Evolutionary conservation across 257 asterid genomes (phyloP), one percentile per base, ranked within the genome.

Genomic region (Avicennia marina): DNA sequence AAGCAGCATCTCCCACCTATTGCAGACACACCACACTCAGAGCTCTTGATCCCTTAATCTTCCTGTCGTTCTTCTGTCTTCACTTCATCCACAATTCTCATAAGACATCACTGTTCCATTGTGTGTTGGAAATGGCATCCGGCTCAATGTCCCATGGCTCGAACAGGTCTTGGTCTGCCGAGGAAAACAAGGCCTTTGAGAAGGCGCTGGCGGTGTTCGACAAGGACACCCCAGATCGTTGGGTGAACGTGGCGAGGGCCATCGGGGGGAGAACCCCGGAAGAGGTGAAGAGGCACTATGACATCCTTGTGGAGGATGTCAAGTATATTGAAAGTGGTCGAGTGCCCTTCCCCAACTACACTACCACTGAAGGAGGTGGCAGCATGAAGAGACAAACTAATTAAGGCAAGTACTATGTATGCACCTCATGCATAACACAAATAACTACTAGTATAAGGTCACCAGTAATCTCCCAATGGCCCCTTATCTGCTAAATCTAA

Each of bases 241-340:
- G 90, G 90, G 53, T 47, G 36, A 79, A 82, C 11, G 84, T 82
- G 24, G 90, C 90, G 17, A 19, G 74, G 62, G 90, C 89, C 3
- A 62, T 90, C 0, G 97, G 90, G 0, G 90, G 88, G 0, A 72
- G 89, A 39, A 84, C 94, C 0, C 68, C 86, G 0, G 94, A 82
- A 4, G 96, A 87, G 51, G 96, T 90, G 16, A 90, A 77, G 76
- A 76, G 56, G 62, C 98, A 90, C 61, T 90, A 87, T 15, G 78
- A 84, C 20, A 13, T 70, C n/a, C 89, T 90, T 6, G 66, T 90
- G 4, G 75, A 81, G 52, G 98, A 90, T 55, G 60, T 90, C 41
- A 60, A 53, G 4, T 63, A 29, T 45, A 90, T 90, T 46, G 95
- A 90, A 73, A 77, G 67, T 53, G 98, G 96, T 7, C 67, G 45